phyloP scores from a whole-genome alignment of 2,329 filamentous ascomycete species.

The Macrophomina phaseolina region DNA sequence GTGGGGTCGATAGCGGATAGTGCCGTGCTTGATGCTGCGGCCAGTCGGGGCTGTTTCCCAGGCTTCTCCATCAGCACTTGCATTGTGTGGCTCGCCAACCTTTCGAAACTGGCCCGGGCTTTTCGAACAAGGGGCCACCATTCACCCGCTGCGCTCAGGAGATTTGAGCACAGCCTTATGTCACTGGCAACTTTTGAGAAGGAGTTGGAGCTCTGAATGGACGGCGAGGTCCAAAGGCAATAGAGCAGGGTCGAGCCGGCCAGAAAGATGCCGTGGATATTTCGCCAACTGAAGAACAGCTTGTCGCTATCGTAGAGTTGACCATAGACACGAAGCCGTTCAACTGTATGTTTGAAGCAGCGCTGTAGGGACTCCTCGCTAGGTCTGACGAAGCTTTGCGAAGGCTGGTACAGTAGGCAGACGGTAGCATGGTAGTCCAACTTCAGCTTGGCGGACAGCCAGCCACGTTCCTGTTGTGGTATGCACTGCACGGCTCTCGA shows the following conservation, averaged over 20 bases:
- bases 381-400: slow-evolving; percentile 42
- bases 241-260: slow-evolving; percentile 48
- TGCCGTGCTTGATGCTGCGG: background rate
- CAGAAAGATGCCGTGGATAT: slow-evolving; percentile 48
- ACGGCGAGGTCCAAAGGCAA: slow-evolving; percentile 44
- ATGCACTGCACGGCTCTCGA: slow-evolving; percentile 18
- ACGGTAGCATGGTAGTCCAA: slow-evolving; percentile 43
- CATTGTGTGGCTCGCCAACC: background rate
- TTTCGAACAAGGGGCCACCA: slow-evolving; percentile 43
- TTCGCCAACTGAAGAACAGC: slow-evolving; percentile 44
- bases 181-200: slow-evolving; percentile 35
- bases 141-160: slow-evolving; percentile 48
- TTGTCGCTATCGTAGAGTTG: slow-evolving; percentile 38
- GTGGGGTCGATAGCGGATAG: background rate
- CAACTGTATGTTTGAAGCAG: slow-evolving; percentile 40
- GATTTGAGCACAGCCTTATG: slow-evolving; percentile 43
- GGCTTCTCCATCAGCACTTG: background rate
- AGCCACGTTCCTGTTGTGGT: slow-evolving; percentile 26
- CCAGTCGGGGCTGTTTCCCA: background rate
- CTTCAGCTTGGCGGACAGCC: slow-evolving; percentile 38
- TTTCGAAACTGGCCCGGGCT: slow-evolving; percentile 32
- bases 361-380: slow-evolving; percentile 36
- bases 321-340: slow-evolving; percentile 41
- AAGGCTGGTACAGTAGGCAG: slow-evolving; percentile 46
- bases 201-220: slow-evolving; percentile 35